These are phyloP conservation scores for Pleurotus djamor DNA, from an alignment of 768 basidiomycete genomes.

Conservation along the genomic window DNA sequence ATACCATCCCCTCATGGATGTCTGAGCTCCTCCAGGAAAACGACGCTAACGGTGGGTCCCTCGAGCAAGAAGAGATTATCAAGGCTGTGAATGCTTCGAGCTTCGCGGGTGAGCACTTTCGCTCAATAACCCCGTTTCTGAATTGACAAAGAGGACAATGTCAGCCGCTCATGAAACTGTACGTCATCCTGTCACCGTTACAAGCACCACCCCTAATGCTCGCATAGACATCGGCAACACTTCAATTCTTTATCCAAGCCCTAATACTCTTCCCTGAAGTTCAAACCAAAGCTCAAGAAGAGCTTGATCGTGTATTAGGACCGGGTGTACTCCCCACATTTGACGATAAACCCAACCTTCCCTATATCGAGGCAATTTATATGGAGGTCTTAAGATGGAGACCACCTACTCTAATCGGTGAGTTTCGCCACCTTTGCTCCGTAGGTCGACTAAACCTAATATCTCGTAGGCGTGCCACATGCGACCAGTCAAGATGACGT, in stretches of 20 bases:
- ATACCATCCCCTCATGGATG: constrained; percentile 6
- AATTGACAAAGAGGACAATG: neutral
- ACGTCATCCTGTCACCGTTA: neutral
- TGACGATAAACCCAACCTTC: constrained; percentile 10
- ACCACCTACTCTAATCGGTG: constrained; percentile 13
- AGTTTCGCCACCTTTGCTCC: neutral
- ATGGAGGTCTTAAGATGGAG: constrained; percentile 7
- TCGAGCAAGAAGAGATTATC: constrained; percentile 5
- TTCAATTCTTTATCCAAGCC: constrained; percentile 9
- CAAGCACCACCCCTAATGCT: neutral
- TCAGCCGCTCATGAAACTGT: constrained; percentile 3
- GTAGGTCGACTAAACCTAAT: neutral
- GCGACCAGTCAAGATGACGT: constrained; percentile 31
- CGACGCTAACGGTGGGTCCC: neutral
- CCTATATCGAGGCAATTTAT: constrained; percentile 10
- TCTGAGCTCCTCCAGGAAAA: neutral
- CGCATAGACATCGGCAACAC: neutral
- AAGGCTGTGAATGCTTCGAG: constrained; percentile 6
- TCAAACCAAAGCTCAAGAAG: constrained; percentile 13
- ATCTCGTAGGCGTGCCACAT: constrained; percentile 23
- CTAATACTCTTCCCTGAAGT: constrained; percentile 19
- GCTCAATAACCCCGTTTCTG: neutral
- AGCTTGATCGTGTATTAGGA: constrained; percentile 14
- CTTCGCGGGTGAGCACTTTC: neutral
- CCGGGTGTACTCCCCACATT: constrained; percentile 11